phyloP scores from a whole-genome alignment of 495 filamentous ascomycete genomes.

The Amorphotheca resinae region DNA sequence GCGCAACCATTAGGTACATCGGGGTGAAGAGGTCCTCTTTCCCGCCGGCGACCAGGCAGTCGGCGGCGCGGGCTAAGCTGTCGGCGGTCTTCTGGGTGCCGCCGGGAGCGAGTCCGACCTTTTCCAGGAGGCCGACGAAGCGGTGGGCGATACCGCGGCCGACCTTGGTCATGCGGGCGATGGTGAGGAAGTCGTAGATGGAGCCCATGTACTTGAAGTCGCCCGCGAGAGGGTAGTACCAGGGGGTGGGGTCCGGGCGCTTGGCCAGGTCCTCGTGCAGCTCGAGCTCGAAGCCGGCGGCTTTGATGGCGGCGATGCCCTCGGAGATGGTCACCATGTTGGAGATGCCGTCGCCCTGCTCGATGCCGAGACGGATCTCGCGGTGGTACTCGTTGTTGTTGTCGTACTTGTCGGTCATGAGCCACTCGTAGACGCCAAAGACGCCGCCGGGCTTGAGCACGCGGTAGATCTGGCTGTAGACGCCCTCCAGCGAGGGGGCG shows the following conservation, averaged over 20 bases:
- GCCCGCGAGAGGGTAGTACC: constrained; percentile 90
- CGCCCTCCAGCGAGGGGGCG: constrained; percentile 85
- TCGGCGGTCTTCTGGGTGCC: constrained; percentile 96
- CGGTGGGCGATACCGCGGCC: constrained; percentile 66
- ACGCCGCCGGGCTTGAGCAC: constrained; percentile 93
- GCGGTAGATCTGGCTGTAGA: constrained; percentile 88
- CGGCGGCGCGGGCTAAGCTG: constrained; percentile 68
- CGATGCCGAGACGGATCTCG: constrained; percentile 85
- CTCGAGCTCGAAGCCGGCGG: constrained; percentile 75
- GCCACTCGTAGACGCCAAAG: constrained; percentile 98
- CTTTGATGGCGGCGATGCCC: constrained; percentile 72
- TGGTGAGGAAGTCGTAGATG: constrained; percentile 68
- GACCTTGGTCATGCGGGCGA: constrained; percentile 81
- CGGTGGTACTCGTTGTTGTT: constrained; percentile 80
- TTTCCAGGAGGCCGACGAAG: constrained; percentile 70
- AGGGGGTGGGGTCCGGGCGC: constrained; percentile 64
- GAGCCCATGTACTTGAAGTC: constrained; percentile 68
- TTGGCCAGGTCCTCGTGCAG: constrained; percentile 86
- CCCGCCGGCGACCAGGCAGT: constrained; percentile 80
- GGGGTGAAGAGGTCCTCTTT: constrained; percentile 93
- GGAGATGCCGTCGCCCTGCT: constrained; percentile 92
- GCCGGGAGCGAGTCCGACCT: constrained; percentile 56
- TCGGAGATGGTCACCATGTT: constrained; percentile 94
- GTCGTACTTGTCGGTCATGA: constrained; percentile 96
- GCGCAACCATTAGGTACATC: constrained; percentile 97